These are phyloP conservation scores for Cyamopsis tetragonoloba DNA, from an alignment of 306 rosid species.

Conservation along the genomic window DNA sequence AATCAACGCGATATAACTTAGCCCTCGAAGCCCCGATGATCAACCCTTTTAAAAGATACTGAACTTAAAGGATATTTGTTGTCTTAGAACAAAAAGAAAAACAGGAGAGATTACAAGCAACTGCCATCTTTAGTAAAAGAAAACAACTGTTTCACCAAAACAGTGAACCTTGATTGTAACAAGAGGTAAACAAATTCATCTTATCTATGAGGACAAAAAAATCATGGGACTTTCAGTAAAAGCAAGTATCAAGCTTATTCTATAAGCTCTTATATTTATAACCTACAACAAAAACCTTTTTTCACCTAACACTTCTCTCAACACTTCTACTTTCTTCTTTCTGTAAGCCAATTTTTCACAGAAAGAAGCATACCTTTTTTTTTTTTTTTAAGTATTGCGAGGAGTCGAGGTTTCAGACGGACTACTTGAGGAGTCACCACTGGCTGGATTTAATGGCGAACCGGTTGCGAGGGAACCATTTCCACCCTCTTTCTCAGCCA, in stretches of 20 bases:
- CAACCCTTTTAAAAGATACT: too few relatives aligned
- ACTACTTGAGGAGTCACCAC: slow-evolving; percentile 50
- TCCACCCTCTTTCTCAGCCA: slow-evolving; percentile 49
- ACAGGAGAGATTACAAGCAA: background rate
- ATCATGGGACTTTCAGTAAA: slow-evolving; percentile 20
- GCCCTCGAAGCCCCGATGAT: background rate
- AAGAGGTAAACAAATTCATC: slow-evolving; percentile 19
- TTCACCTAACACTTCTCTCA: slow-evolving; percentile 39
- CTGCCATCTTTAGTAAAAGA: slow-evolving; percentile 1
- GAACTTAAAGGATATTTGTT: too few relatives aligned
- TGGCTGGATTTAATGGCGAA: slow-evolving; percentile 33
- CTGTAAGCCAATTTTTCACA: slow-evolving; percentile 21
- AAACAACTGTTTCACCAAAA: slow-evolving; percentile 35
- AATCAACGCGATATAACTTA: background rate
- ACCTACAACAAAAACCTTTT: slow-evolving; percentile 47
- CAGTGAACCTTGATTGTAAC: slow-evolving; percentile 19
- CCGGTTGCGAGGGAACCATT: slow-evolving; percentile 51
- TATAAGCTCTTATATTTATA: slow-evolving; percentile 21
- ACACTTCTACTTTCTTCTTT: slow-evolving; percentile 30
- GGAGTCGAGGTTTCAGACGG: slow-evolving; percentile 60
- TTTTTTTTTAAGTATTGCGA: slow-evolving; percentile 28
- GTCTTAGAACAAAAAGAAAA: background rate
- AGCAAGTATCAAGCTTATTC: slow-evolving; percentile 42
- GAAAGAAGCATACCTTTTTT: slow-evolving; percentile 21
- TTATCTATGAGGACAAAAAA: slow-evolving; percentile 31